These are phyloP conservation scores for Leptographium procerum DNA, from an alignment of 2,329 filamentous ascomycete genomes.

Conservation along the genomic window DNA sequence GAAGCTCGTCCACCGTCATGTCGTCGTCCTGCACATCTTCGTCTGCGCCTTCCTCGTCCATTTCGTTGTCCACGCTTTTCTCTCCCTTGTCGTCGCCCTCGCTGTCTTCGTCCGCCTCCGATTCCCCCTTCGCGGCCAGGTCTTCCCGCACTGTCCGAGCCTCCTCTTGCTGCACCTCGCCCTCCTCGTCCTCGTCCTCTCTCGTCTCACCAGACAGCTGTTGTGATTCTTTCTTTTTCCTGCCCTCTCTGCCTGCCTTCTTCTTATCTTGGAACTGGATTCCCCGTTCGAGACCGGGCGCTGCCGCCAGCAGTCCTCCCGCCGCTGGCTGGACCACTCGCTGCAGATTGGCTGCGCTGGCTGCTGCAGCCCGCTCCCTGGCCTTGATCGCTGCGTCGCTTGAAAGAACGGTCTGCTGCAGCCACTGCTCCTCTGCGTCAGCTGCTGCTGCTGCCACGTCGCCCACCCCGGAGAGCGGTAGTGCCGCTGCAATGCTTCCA, in stretches of 20 bases:
- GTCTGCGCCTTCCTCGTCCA: conserved; percentile 28
- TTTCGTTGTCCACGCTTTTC: conserved; percentile 34
- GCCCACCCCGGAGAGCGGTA: conserved; percentile 80
- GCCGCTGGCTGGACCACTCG: conserved; percentile 72
- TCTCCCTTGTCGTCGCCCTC: neutral
- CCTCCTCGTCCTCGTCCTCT: neutral
- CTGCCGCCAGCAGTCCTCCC: conserved; percentile 66
- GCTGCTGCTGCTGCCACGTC: conserved; percentile 76
- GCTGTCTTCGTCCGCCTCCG: neutral
- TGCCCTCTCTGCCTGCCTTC: conserved; percentile 20
- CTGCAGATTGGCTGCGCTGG: conserved; percentile 23
- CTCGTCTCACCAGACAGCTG: neutral
- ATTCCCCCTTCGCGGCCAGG: neutral
- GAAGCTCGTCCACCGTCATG: conserved; percentile 64
- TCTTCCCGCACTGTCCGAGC: neutral
- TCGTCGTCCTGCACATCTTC: conserved; percentile 7
- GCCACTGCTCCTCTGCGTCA: conserved; percentile 57
- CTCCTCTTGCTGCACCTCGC: too few species aligned
- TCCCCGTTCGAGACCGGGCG: conserved; percentile 73
- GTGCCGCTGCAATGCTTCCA: conserved; percentile 60
- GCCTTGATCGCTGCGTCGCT: conserved; percentile 13
- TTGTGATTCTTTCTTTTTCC: neutral
- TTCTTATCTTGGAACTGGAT: conserved; percentile 55
- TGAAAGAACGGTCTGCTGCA: conserved; percentile 22
- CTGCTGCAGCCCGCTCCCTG: conserved; percentile 13